These are phyloP conservation scores for Herpetomonas tarakana DNA, from an alignment of 208 protist species.

Conservation along the genomic window DNA sequence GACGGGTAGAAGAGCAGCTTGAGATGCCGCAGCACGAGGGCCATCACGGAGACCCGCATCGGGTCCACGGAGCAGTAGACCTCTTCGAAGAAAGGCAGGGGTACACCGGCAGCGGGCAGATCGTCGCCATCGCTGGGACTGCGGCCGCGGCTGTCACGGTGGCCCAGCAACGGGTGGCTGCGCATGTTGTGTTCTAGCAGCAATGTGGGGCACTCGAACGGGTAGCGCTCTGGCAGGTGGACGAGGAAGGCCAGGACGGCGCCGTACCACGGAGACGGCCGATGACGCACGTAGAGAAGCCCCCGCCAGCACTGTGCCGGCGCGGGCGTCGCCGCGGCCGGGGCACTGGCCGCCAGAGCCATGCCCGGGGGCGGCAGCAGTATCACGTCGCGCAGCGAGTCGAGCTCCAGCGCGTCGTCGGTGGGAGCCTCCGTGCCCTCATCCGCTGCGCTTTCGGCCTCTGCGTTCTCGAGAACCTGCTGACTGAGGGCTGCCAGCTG, in stretches of 20 bases:
- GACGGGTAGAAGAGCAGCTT: slow-evolving; percentile 47
- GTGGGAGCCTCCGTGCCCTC: neutral
- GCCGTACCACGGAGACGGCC: slow-evolving; percentile 60
- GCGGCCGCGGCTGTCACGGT: neutral
- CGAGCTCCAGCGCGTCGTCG: slow-evolving; percentile 6
- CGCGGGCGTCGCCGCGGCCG: neutral
- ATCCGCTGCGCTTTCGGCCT: neutral
- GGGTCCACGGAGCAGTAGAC: slow-evolving; percentile 59
- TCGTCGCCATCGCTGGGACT: neutral
- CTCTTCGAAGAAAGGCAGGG: slow-evolving; percentile 41
- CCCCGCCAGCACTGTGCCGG: slow-evolving; percentile 38
- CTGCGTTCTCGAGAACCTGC: slow-evolving; percentile 2
- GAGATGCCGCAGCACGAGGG: slow-evolving; percentile 46
- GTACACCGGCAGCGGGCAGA: neutral
- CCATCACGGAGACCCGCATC: slow-evolving; percentile 71
- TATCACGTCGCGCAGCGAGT: slow-evolving; percentile 26
- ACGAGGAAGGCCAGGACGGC: slow-evolving; percentile 62
- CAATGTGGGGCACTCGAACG: slow-evolving; percentile 58
- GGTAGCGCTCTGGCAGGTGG: slow-evolving; percentile 54
- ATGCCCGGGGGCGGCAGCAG: slow-evolving; percentile 18
- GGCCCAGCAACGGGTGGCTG: slow-evolving; percentile 60
- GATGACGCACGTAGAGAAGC: slow-evolving; percentile 35
- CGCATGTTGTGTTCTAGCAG: slow-evolving; percentile 30
- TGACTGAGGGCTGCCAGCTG: slow-evolving; percentile 8
- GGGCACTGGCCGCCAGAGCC: neutral